These are phyloP conservation scores for Trichoderma sp. DNA, from an alignment of 2,329 filamentous ascomycete genomes.

Conservation along the genomic window DNA sequence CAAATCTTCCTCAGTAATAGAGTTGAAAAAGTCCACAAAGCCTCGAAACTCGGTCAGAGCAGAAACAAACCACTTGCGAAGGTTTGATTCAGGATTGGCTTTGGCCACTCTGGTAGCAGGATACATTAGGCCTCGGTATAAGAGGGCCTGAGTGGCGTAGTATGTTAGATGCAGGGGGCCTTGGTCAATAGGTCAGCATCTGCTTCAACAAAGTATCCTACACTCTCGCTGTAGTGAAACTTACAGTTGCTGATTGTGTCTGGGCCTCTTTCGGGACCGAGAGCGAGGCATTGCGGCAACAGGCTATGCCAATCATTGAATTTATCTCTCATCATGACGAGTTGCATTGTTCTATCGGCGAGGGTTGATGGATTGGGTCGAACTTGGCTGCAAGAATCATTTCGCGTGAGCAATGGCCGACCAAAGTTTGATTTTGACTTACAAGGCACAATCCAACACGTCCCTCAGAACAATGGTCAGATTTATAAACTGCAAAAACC, in stretches of 20 bases:
- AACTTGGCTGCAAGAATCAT: constrained; percentile 27
- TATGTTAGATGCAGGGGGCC: constrained; percentile 43
- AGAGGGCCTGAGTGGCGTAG: constrained; percentile 42
- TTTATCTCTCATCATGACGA: constrained; percentile 30
- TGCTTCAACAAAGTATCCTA: too few relatives aligned
- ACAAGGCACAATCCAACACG: constrained; percentile 37
- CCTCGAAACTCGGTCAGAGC: constrained; percentile 38
- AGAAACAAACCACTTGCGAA: constrained; percentile 35
- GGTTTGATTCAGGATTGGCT: constrained; percentile 34
- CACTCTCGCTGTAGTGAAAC: not conserved
- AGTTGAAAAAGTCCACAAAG: constrained; percentile 40
- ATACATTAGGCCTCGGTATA: constrained; percentile 45
- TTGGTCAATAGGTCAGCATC: not conserved
- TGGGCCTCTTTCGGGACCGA: constrained; percentile 24
- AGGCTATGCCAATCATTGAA: constrained; percentile 38
- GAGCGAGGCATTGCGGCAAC: constrained; percentile 37
- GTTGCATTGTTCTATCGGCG: constrained; percentile 23
- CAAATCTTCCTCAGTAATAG: constrained; percentile 36
- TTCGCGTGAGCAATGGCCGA: not conserved
- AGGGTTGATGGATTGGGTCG: constrained; percentile 22
- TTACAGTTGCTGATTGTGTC: constrained; percentile 29
- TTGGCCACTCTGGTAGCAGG: constrained; percentile 45
- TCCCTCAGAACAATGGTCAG: constrained; percentile 34
- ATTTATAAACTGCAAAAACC: constrained; percentile 38
- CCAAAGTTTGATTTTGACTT: constrained; percentile 21